Conservation (phyloP, 495 filamentous ascomycete species). For the Aspergillus nanangensis region DNA sequence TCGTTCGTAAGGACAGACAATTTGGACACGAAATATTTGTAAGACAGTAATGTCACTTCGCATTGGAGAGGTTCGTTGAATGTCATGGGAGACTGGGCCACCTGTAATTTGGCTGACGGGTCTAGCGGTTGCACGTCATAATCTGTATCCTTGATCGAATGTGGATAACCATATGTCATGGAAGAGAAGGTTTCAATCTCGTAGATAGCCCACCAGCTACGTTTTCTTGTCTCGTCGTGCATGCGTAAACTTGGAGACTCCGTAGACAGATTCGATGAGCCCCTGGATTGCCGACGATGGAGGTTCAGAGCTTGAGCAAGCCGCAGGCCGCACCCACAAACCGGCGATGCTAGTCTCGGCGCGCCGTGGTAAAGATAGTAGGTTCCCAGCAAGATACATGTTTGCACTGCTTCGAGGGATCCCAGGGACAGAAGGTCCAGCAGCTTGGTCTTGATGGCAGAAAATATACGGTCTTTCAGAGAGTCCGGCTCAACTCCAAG, state of each 20-base stretch:
- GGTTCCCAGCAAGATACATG: constrained; percentile 30
- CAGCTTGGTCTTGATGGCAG: constrained; percentile 7
- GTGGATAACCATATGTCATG: constrained; percentile 33
- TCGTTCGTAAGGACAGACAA: constrained; percentile 20
- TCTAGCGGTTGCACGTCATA: constrained; percentile 31
- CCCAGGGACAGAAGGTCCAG: constrained; percentile 23
- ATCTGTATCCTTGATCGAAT: constrained; percentile 27
- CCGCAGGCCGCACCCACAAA: constrained; percentile 32
- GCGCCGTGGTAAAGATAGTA: constrained; percentile 34
- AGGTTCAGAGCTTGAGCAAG: constrained; percentile 32
- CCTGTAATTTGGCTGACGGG: constrained; percentile 12
- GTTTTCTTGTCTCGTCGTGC: constrained; percentile 27
- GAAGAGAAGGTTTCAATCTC: constrained; percentile 37
- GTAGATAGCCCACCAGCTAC: constrained; percentile 40
- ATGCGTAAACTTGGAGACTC: not conserved
- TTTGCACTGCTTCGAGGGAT: constrained; percentile 28
- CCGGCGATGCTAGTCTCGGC: constrained; percentile 30
- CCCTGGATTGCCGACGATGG: constrained; percentile 18
- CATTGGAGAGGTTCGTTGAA: constrained; percentile 7
- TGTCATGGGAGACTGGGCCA: constrained; percentile 6
- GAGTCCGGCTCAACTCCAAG: constrained; percentile 8
- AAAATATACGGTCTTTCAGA: constrained; percentile 21
- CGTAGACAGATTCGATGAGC: not conserved
- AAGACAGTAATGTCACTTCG: constrained; percentile 18
- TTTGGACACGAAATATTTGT: constrained; percentile 30